Base-by-base conservation (phyloP, 2,329 filamentous ascomycete genomes). In the Zalaria sp. region DNA sequence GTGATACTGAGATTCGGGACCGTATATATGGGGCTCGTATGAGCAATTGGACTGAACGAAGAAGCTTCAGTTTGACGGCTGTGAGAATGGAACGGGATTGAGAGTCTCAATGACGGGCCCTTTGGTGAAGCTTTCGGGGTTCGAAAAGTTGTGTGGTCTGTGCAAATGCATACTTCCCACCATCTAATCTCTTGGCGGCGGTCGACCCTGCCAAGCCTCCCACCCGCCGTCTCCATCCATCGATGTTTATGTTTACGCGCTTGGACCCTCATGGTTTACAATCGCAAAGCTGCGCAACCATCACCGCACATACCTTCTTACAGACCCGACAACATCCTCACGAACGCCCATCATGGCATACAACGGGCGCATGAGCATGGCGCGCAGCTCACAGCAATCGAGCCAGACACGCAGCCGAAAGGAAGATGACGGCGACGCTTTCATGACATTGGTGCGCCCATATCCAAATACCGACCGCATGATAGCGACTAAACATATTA, bases 351-450 rank as follows among this genome's bases (percentile, higher is more conserved):
- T 18, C 18, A 69, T 69, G 66, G 65, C 66, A 44, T 69, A 63
- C 55, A 67, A 68, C 47, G 61, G 62, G 43, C 65, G 68, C 49
- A 69, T 69, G 65, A 71, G 67, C 52, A 67, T 64, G 54, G 67
- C 64, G 50, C 63, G 64, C 40, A 57, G 54, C 49, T 57, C 61
- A 9, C 58, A 60, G 25, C 55, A 54, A 28, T 46, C 50, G 7
- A 48, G 47, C 6, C 53, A 55, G 53, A 54, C 57, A 47, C 55
- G 58, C 51, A 56, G 54, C 38, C 57, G 57, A 35, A 59, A 61
- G 37, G 59, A 63, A 10, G 62, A 67, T 37, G 64, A 67, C 42
- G 57, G 59, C 40, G 67, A 71, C 52, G 63, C 64, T 2, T 70
- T 70, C 54, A 70, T 70, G 66, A 68, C 62, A 37, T 49, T 71